These are phyloP conservation scores for Aurinia saxatilis DNA, from an alignment of 345 rosid genomes.

Conservation along the genomic window DNA sequence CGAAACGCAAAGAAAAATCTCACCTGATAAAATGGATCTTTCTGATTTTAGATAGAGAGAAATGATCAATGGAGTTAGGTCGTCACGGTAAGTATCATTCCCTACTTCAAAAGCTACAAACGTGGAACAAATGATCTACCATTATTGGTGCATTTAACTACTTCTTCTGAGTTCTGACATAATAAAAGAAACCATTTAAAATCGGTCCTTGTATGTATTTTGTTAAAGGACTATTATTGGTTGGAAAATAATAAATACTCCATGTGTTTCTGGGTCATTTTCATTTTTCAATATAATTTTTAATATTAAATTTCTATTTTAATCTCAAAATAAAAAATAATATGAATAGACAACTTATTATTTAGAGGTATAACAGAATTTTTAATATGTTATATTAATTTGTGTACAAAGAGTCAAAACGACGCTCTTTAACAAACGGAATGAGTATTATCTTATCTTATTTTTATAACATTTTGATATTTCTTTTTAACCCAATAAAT, in stretches of 20 bases:
- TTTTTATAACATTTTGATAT: not conserved
- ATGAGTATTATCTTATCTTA: too few species aligned
- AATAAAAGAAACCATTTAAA: not conserved
- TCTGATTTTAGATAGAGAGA: constrained; percentile 5
- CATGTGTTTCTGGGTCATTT: too few species aligned
- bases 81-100: constrained; percentile 26
- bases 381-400: too few species aligned
- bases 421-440: too few species aligned
- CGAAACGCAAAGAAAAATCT: constrained; percentile 13
- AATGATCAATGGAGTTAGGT: constrained; percentile 15
- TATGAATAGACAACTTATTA: too few species aligned
- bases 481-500: not conserved
- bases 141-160: not conserved
- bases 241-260: not conserved
- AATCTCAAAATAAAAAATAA: too few species aligned
- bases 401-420: too few species aligned
- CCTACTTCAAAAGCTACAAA: constrained; percentile 12
- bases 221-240: not conserved
- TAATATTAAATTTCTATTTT: too few species aligned
- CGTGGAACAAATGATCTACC: constrained; percentile 1
- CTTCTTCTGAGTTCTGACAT: too few species aligned
- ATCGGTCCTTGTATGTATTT: not conserved
- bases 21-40: constrained; percentile 22
- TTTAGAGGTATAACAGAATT: too few species aligned
- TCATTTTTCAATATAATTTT: too few species aligned